Evolutionary conservation across 2,329 filamentous ascomycete species (phyloP).

Genomic region (Penicillium paneum): DNA sequence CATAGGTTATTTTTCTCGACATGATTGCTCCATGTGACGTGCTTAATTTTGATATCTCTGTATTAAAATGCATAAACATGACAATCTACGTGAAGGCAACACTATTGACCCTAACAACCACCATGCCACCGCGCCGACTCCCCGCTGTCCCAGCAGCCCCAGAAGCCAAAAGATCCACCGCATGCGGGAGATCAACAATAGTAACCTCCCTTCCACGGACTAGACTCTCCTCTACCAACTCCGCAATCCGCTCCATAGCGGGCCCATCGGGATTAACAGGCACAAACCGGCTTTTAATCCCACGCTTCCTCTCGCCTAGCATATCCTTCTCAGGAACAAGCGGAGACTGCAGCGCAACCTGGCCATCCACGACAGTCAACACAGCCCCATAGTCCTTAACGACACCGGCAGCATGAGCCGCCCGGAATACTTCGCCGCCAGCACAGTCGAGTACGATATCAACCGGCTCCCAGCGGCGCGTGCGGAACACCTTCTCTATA

Average conservation of each 20-base stretch:
- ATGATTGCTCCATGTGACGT: background rate
- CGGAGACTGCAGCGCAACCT: slow-evolving; percentile 19
- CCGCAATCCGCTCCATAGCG: slow-evolving; percentile 34
- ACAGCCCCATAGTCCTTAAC: slow-evolving; percentile 35
- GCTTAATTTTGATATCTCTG: background rate
- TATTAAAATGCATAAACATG: background rate
- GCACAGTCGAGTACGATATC: slow-evolving; percentile 44
- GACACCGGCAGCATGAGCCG: slow-evolving; percentile 33
- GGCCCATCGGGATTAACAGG: slow-evolving; percentile 36
- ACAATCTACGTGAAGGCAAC: background rate
- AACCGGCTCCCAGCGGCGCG: slow-evolving; percentile 34
- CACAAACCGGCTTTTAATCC: slow-evolving; percentile 35
- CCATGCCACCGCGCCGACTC: slow-evolving; percentile 29
- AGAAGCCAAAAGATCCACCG: slow-evolving; percentile 33
- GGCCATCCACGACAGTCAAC: slow-evolving; percentile 34
- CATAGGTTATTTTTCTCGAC: background rate
- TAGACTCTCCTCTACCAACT: slow-evolving; percentile 35
- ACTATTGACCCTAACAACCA: slow-evolving; percentile 33
- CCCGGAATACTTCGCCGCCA: slow-evolving; percentile 33
- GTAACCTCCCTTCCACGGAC: slow-evolving; percentile 34
- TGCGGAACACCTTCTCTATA: slow-evolving; percentile 31
- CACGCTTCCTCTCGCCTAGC: slow-evolving; percentile 21
- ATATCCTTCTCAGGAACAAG: slow-evolving; percentile 16
- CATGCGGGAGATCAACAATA: slow-evolving; percentile 35
- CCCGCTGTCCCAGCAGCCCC: slow-evolving; percentile 30